Evolutionary conservation across 148 eudicot species (phyloP).

Genomic region (Rhododendron molle): DNA sequence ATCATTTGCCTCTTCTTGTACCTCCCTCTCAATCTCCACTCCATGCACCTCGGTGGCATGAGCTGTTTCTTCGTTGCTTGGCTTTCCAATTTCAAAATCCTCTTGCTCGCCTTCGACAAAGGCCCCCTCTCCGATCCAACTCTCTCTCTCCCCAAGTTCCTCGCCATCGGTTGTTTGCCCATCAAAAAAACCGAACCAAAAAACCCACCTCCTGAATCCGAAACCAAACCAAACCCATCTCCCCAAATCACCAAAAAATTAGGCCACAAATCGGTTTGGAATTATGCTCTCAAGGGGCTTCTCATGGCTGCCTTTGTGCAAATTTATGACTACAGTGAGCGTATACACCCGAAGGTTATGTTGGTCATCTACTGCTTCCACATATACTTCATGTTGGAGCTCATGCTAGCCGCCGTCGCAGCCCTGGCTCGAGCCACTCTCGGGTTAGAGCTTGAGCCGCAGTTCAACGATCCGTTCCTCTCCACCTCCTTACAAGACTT

Average conservation of each 20-base stretch:
- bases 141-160: slow-evolving; percentile 16
- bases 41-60: slow-evolving; percentile 22
- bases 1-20: slow-evolving; percentile 28
- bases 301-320: slow-evolving; percentile 22
- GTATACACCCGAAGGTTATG: slow-evolving; percentile 33
- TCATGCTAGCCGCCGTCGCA: slow-evolving; percentile 27
- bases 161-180: slow-evolving; percentile 22
- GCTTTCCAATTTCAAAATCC: slow-evolving; percentile 47
- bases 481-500: slow-evolving; percentile 60
- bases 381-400: slow-evolving; percentile 44
- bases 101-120: slow-evolving; percentile 24
- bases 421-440: slow-evolving; percentile 23
- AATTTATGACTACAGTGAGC: slow-evolving; percentile 26
- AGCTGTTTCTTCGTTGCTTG: slow-evolving; percentile 37
- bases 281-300: slow-evolving; percentile 35
- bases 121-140: slow-evolving; percentile 32
- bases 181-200: slow-evolving; percentile 17
- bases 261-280: slow-evolving; percentile 15
- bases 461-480: slow-evolving; percentile 53
- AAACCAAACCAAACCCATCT: not conserved
- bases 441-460: slow-evolving; percentile 43
- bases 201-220: too few relatives aligned
- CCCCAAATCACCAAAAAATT: not conserved
- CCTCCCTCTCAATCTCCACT: slow-evolving; percentile 40
- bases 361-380: slow-evolving; percentile 32